Percentiles rank a stretch among this genome's conserved stretches.
These are phyloP conservation scores for Hura crepitans DNA, from an alignment of 441 rosid species.

Conservation along the genomic window DNA sequence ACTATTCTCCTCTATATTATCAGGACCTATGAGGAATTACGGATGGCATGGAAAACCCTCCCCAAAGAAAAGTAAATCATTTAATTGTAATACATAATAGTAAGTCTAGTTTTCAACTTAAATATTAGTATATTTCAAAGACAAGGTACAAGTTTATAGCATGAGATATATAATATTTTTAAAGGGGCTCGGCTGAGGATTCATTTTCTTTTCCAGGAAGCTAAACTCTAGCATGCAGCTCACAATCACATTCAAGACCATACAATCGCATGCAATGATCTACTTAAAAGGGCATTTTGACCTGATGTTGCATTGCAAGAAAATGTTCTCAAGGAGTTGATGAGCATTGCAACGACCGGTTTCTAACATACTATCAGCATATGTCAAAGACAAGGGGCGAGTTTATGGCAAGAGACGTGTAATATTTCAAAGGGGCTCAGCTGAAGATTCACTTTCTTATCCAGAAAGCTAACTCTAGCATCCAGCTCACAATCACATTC, in stretches of 20 bases:
- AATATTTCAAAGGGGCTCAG: background rate
- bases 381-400: background rate
- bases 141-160: background rate
- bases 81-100: too few species aligned
- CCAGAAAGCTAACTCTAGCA: conserved; percentile 1
- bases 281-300: background rate
- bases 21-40: too few species aligned
- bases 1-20: too few species aligned
- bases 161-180: background rate
- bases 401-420: background rate
- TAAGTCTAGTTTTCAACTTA: too few species aligned
- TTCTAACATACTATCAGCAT: background rate
- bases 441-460: background rate
- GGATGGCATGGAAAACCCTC: too few species aligned
- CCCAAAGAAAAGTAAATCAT: too few species aligned
- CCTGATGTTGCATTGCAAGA: too few species aligned
- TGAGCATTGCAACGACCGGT: background rate
- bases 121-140: background rate
- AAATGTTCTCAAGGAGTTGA: too few species aligned
- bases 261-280: background rate
- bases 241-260: background rate
- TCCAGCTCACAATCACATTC: background rate
- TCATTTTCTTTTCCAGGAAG: background rate
- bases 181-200: background rate
- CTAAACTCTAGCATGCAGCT: conserved; percentile 5